Evolutionary conservation across 371 early-diverging fungal genomes (phyloP), one percentile per base, ranked within the genome.

Genomic region (Rhizopus microsporus): DNA sequence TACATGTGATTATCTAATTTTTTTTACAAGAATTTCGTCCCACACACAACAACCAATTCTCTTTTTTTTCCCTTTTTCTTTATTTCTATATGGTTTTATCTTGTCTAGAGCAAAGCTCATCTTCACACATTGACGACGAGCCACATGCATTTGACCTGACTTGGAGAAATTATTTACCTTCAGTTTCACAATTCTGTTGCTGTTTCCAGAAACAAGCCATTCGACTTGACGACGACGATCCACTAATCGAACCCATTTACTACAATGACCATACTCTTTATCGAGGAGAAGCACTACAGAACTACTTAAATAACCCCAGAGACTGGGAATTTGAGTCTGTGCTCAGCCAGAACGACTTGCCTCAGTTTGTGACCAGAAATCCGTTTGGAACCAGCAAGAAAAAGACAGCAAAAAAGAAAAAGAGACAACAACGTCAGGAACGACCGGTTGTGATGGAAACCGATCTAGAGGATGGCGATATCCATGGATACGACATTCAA

Each of bases 141-240:
- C 46, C 46, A 9, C 46, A 46, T 23, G 46, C 51, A 7, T 78
- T 78, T 56, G 78, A 78, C 46, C 57, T 78, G 23, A 78, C 78
- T 4, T 78, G 78, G 78, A 61, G 65, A 50, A 75, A 78, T 44
- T 78, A 78, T 46, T 40, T 78, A 42, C 75, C 78, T 17, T 74
- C 69, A 17, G 17, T 55, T 29, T 59, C 65, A 12, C 69, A 66
- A 15, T 55, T 73, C 35, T 65, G 61, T 17, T 60, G 56, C 23
- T 50, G 46, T 46, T 29, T 46, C 7, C 46, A 57, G 34, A 45
- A 48, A 42, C 63, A 48, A 48, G 57, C 44, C 13, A 72, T 72
- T 54, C 75, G 60, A 12, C 52, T 72, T 8, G 75, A 70, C 30
- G 70, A 69, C 15, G 68, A 75, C 33, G 71, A 74, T 29, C 34